Evolutionary conservation across 441 rosid genomes (phyloP), one percentile per base, ranked within the genome.

Genomic region (Brassica hybrid): DNA sequence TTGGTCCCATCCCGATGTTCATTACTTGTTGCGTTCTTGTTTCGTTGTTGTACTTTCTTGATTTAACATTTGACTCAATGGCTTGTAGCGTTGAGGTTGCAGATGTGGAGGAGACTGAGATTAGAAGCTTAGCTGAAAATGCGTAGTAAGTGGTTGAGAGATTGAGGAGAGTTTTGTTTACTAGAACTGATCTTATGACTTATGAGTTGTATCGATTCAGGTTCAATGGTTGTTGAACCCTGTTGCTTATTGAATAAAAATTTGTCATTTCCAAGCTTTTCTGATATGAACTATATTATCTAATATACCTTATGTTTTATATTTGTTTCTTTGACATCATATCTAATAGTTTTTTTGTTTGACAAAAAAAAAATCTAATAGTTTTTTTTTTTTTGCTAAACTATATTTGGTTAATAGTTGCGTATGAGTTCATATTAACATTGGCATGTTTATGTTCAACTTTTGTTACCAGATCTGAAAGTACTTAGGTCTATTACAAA

Each of bases 1-100:
- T 93, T 76, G 97, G 99, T 11, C 99, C 98, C 0, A 80, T 95
- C 17, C 96, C 99, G 0, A 91, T 93, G 98, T 82, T 89, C 60
- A 8, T 87, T 41, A 83, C 86, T 21, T 91, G 99, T 70, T 19
- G 87, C 10, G 68, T 81, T 63, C 83, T 93, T 30, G 91, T 91
- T 14, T 83, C 69, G 72, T 17, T 87, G 89, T 86, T 93, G 43
- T 91, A 89, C 73, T 89, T 88, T 74, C 81, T 94, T 19, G 98
- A 94, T 38, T 80, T 81, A 10, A 83, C 89, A 17, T 81, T 83
- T 32, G 89, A 86, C 17, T 83, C 75, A 1, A 56, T 74, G 78
- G 48, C 69, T n/a, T 69, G 72, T 74, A 27, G 84, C 32, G 77
- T 72, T 76, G 89, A 67, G 54, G 65, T 68, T 8, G 61, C 80